Base-by-base conservation (phyloP, 2,329 filamentous ascomycete genomes). In the Aspergillus sp. region DNA sequence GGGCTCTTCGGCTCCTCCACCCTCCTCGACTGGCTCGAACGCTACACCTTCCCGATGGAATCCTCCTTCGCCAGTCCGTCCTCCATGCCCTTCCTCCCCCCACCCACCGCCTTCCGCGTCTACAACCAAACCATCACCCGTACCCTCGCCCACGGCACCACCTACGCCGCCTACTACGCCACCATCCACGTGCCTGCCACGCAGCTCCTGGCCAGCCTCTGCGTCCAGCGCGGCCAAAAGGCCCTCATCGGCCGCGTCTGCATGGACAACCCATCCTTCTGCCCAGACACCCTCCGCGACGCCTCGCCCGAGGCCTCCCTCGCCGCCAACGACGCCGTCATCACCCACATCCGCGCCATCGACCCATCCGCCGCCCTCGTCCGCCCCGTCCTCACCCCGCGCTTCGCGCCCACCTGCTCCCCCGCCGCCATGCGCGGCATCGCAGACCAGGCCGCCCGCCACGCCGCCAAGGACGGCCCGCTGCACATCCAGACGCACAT, bases 1-100 rank as follows among this genome's bases (percentile, higher is more conserved):
- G 94, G 94, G 54, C 87, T 99, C 58, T 97, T 97, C 68, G 94
- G 94, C 65, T 94, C 92, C 60, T 88, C 89, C 0, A 97, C 93
- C 0, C 85, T 99, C 29, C 82, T 99, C 13, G 88, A 94, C 73
- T 99, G 94, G 94, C 80, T 99, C 4, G 83, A 92, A 64, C 94
- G 81, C 14, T 97, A 99, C 76, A 99, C 94, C 0, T 99, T 97
- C 67, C 94, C 94, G 0, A 82, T 96, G 57, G 94, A 99, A 73
- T 79, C 87, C 1, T 91, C 88, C 9, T 84, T 97, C 54, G 75
- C 79, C 5, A 62, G 63, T 36, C 40, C 55, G 10, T 52, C 34
- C 34, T 38, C 50, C 4, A 42, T 59, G 38, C 54, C 67, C 38
- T 50, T 55, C 16, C 51, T 60, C 19, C 64, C 66, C 14, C 66